Evolutionary conservation across 169 alveolate genomes (phyloP).

Genomic region (Cryptosporidium viatorum): DNA sequence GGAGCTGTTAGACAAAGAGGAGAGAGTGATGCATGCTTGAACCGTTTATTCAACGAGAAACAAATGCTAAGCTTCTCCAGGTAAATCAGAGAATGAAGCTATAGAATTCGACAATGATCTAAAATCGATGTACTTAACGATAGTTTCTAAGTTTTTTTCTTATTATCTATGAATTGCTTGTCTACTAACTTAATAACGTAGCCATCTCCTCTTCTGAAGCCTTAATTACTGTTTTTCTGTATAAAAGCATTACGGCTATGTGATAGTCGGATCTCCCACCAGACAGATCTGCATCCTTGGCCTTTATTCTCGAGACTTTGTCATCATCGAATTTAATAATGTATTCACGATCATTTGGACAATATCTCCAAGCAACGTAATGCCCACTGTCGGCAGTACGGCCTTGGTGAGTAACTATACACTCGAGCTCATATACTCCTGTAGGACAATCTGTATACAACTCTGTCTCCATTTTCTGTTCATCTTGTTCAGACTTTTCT

Average conservation of each 20-base stretch:
- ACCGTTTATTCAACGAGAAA: slow-evolving; percentile 91
- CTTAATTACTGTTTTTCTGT: slow-evolving; percentile 76
- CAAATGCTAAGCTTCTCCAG: slow-evolving; percentile 87
- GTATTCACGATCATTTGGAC: slow-evolving; percentile 50
- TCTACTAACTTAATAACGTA: slow-evolving; percentile 26
- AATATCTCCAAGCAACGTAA: slow-evolving; percentile 93
- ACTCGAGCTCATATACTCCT: slow-evolving; percentile 93
- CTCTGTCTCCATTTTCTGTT: slow-evolving; percentile 70
- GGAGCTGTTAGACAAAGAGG: slow-evolving; percentile 93
- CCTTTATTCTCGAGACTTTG: slow-evolving; percentile 83
- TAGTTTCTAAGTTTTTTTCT: slow-evolving; percentile 19
- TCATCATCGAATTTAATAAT: slow-evolving; percentile 89
- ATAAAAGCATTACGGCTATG: slow-evolving; percentile 87
- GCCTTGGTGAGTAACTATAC: slow-evolving; percentile 97
- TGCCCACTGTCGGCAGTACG: slow-evolving; percentile 98
- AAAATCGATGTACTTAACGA: slow-evolving; percentile 10
- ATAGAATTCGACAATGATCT: neutral
- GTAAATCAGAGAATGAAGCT: slow-evolving; percentile 43
- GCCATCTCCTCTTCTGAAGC: slow-evolving; percentile 78
- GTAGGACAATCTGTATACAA: slow-evolving; percentile 83
- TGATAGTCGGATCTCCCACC: slow-evolving; percentile 92
- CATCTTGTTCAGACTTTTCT: slow-evolving; percentile 39
- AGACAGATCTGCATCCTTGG: slow-evolving; percentile 86
- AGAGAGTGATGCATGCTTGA: slow-evolving; percentile 92
- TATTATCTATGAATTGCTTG: neutral